Percentiles rank a stretch among this genome's conserved stretches.
These are phyloP conservation scores for Emergomyces pasteurianus DNA, from an alignment of 2,329 filamentous ascomycete species.

Conservation along the genomic window DNA sequence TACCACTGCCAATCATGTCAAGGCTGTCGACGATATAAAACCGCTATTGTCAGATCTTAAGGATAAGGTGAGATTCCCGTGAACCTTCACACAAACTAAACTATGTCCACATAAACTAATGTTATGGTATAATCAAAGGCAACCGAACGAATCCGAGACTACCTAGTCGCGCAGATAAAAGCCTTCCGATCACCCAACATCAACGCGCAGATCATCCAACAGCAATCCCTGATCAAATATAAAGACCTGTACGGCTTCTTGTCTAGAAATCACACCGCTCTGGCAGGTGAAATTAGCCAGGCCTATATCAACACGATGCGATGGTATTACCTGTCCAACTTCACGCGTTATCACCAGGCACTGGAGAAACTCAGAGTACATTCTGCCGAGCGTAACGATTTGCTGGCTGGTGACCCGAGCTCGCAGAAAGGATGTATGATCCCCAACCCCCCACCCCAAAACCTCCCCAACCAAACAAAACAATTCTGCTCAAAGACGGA, in stretches of 20 bases:
- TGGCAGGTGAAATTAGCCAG: slow-evolving; percentile 80
- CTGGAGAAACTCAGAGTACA: slow-evolving; percentile 79
- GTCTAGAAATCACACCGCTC: slow-evolving; percentile 63
- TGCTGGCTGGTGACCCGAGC: slow-evolving; percentile 66
- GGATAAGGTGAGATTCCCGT: slow-evolving; percentile 48
- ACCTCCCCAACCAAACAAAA: slow-evolving; percentile 1
- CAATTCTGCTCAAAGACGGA: background rate
- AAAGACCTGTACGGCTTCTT: slow-evolving; percentile 83
- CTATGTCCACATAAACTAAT: slow-evolving; percentile 5
- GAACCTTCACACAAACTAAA: background rate
- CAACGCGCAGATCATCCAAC: slow-evolving; percentile 93
- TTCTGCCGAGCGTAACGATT: slow-evolving; percentile 67
- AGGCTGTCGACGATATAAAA: slow-evolving; percentile 70
- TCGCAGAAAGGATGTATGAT: slow-evolving; percentile 47
- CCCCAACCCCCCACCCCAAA: too few relatives aligned
- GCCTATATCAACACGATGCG: slow-evolving; percentile 98
- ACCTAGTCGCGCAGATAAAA: slow-evolving; percentile 88
- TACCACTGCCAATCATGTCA: slow-evolving; percentile 51
- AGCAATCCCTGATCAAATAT: slow-evolving; percentile 78
- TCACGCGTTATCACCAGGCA: slow-evolving; percentile 73
- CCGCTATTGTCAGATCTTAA: slow-evolving; percentile 76
- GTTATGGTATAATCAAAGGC: slow-evolving; percentile 41
- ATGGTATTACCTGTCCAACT: slow-evolving; percentile 94
- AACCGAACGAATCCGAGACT: slow-evolving; percentile 87
- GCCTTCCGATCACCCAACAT: slow-evolving; percentile 88